phyloP scores from a whole-genome alignment of 495 filamentous ascomycete genomes.

The Aspergillus diversus region DNA sequence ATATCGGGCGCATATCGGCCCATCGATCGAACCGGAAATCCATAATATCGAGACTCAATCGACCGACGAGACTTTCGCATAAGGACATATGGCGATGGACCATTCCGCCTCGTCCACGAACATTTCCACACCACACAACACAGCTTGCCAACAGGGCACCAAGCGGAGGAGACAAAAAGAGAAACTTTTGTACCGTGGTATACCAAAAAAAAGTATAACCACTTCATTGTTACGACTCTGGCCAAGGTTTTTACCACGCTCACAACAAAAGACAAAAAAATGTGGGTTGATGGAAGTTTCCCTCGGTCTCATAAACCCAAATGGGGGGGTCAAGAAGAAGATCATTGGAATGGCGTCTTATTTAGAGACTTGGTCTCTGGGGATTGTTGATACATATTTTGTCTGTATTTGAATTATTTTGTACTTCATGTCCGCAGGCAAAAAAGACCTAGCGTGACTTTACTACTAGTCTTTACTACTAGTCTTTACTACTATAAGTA shows the following conservation, averaged over 20 bases:
- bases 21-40: not conserved
- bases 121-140: not conserved
- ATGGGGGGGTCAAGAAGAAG: slow-evolving; percentile 6
- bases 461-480: not conserved
- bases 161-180: not conserved
- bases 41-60: too few species aligned
- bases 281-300: not conserved
- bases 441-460: too few species aligned
- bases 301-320: slow-evolving; percentile 5
- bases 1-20: not conserved
- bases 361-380: not conserved
- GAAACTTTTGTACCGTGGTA: not conserved
- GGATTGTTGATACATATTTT: not conserved
- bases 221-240: not conserved
- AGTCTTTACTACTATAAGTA: not conserved
- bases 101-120: too few species aligned
- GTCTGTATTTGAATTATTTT: not conserved
- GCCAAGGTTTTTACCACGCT: slow-evolving; percentile 9
- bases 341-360: not conserved
- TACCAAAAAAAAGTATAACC: not conserved
- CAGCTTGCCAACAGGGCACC: not conserved
- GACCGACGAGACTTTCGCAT: too few species aligned
- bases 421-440: too few species aligned
- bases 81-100: too few species aligned
- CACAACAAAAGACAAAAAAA: not conserved